A percentile compares a stretch with the other conserved stretches of the same genome.
Conservation (phyloP, 257 asterid genomes). For the Fraxinus quadrangulata region DNA sequence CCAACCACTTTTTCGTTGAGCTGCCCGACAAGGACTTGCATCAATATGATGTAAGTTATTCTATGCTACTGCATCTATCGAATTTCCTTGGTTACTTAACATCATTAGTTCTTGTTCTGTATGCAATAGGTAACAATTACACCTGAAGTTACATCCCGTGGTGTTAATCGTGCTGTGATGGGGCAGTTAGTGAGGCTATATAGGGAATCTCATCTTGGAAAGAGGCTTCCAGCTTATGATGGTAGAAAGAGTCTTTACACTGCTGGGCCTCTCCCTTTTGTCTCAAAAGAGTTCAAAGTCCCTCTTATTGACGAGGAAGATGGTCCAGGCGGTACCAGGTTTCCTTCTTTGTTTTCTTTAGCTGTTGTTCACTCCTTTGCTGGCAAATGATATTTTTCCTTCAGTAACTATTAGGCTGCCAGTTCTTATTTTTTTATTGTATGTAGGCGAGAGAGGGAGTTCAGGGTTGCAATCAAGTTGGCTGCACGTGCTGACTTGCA, state of each 20-base stretch:
- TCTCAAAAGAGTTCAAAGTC: constrained; percentile 66
- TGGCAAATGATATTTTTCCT: neutral
- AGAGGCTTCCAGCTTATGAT: constrained; percentile 93
- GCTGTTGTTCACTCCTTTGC: neutral
- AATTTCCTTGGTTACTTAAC: neutral
- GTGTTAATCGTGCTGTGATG: constrained; percentile 96
- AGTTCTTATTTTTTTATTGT: constrained; percentile 14
- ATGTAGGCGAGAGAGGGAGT: constrained; percentile 77
- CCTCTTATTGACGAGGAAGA: constrained; percentile 79
- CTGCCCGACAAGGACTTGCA: constrained; percentile 93
- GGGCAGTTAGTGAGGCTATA: constrained; percentile 64
- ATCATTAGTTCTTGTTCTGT: constrained; percentile 2
- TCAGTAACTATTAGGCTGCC: neutral
- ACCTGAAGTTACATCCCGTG: constrained; percentile 90
- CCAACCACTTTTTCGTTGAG: constrained; percentile 90
- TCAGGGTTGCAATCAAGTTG: constrained; percentile 76
- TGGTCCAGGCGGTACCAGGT: constrained; percentile 69
- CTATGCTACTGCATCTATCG: neutral
- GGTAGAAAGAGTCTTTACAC: constrained; percentile 94
- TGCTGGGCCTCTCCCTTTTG: constrained; percentile 89
- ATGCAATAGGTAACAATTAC: constrained; percentile 63
- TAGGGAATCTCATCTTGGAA: constrained; percentile 77
- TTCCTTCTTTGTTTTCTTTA: constrained; percentile 3
- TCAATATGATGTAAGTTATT: constrained; percentile 78
- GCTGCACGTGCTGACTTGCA: constrained; percentile 98